phyloP scores from a whole-genome alignment of 257 asterid genomes.

The Cordia subcordata region DNA sequence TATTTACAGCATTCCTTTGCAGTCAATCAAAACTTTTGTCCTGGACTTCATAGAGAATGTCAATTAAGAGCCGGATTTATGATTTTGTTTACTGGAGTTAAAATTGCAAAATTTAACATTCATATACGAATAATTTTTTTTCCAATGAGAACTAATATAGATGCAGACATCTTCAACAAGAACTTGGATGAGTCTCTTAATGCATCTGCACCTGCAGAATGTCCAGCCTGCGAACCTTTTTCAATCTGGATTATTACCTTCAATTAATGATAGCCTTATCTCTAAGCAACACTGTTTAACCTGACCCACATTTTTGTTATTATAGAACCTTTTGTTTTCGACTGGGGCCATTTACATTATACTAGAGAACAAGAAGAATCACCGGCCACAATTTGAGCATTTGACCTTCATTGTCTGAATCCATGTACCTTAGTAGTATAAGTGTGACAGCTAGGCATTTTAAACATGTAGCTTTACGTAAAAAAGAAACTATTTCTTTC shows the following conservation, averaged over 20 bases:
- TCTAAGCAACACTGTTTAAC: conserved; percentile 12
- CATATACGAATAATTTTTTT: too few relatives aligned
- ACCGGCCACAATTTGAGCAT: conserved; percentile 20
- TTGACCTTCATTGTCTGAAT: conserved; percentile 6
- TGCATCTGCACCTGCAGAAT: background rate
- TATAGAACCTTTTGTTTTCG: conserved; percentile 11
- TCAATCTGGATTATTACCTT: background rate
- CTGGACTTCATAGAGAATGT: too few relatives aligned
- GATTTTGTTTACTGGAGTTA: too few relatives aligned
- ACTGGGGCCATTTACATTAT: conserved; percentile 17
- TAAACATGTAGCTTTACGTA: conserved; percentile 25
- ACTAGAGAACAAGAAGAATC: conserved; percentile 11
- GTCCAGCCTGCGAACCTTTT: background rate
- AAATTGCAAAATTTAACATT: too few relatives aligned
- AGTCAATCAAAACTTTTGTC: too few relatives aligned
- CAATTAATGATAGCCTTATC: conserved; percentile 5
- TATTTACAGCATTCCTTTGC: background rate
- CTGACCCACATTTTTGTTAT: conserved; percentile 17
- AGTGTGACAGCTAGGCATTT: conserved; percentile 9
- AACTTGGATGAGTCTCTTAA: background rate
- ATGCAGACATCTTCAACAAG: background rate
- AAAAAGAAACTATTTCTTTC: conserved; percentile 18
- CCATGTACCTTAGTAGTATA: background rate
- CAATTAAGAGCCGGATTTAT: too few relatives aligned
- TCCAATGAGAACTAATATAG: too few relatives aligned